Evolutionary conservation across 2,329 filamentous ascomycete genomes (phyloP).

Genomic region (Fusarium kyushuense): DNA sequence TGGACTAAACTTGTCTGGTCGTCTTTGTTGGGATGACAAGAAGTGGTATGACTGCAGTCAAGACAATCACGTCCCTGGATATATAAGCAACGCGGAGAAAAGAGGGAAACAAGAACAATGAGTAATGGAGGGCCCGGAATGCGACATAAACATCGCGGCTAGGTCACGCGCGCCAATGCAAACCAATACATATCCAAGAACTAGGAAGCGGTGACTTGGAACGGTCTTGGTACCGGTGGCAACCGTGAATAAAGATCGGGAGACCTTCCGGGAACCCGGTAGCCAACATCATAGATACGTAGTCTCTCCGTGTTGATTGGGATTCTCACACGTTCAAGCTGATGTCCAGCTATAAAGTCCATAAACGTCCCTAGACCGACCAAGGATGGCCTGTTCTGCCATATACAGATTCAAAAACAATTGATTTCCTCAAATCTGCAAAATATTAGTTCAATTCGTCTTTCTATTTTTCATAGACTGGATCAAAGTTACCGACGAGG

Average conservation of each 20-base stretch:
- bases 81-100: too few relatives aligned
- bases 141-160: background rate
- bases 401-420: too few relatives aligned
- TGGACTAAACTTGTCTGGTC: background rate
- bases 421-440: too few relatives aligned
- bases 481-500: background rate
- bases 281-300: background rate
- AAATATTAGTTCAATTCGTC: background rate
- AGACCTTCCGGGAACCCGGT: background rate
- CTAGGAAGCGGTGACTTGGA: background rate
- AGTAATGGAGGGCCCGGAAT: background rate
- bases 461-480: background rate
- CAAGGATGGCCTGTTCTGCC: too few relatives aligned
- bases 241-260: background rate
- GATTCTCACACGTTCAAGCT: background rate
- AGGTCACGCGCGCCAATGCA: background rate
- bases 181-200: background rate
- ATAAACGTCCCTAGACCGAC: too few relatives aligned
- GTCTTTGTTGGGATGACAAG: background rate
- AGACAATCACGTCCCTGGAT: too few relatives aligned
- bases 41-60: background rate
- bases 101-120: background rate
- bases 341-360: background rate
- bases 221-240: background rate
- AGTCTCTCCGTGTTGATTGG: background rate